Percentiles rank a stretch among this genome's conserved stretches.
Conservation (phyloP, 164 flowering plant genomes). For the Vitis rupestris region DNA sequence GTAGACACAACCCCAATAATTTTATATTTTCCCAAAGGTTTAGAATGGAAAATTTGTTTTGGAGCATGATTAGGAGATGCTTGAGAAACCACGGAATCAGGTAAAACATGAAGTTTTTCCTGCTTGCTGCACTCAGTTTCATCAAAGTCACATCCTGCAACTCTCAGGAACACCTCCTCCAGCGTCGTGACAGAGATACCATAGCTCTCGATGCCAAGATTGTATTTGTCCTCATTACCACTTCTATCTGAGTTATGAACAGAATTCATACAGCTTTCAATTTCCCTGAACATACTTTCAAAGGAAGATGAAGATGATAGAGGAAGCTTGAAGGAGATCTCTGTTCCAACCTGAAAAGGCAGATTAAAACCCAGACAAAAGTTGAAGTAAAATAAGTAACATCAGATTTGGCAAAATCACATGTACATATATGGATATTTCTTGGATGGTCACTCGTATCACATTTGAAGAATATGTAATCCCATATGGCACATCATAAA, state of each 20-base stretch:
- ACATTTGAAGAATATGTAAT: neutral
- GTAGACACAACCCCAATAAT: slow-evolving; percentile 32
- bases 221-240: slow-evolving; percentile 20
- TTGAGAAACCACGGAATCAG: slow-evolving; percentile 34
- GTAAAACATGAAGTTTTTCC: slow-evolving; percentile 14
- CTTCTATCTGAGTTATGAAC: slow-evolving; percentile 19
- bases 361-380: slow-evolving; percentile 7
- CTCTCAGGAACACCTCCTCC: slow-evolving; percentile 96
- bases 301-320: slow-evolving; percentile 82
- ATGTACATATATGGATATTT: neutral
- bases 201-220: slow-evolving; percentile 80
- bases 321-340: slow-evolving; percentile 95
- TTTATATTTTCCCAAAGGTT: slow-evolving; percentile 41
- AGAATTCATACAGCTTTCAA: slow-evolving; percentile 72
- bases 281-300: slow-evolving; percentile 89
- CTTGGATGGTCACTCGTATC: neutral
- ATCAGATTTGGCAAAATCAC: neutral
- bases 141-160: slow-evolving; percentile 77
- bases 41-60: slow-evolving; percentile 27
- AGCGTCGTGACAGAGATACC: slow-evolving; percentile 97
- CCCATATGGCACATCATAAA: neutral
- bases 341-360: slow-evolving; percentile 79
- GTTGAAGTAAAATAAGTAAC: neutral
- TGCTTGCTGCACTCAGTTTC: slow-evolving; percentile 34
- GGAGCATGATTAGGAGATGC: slow-evolving; percentile 26